phyloP scores from a whole-genome alignment of 139 green algal species.

The Microglena sp. region DNA sequence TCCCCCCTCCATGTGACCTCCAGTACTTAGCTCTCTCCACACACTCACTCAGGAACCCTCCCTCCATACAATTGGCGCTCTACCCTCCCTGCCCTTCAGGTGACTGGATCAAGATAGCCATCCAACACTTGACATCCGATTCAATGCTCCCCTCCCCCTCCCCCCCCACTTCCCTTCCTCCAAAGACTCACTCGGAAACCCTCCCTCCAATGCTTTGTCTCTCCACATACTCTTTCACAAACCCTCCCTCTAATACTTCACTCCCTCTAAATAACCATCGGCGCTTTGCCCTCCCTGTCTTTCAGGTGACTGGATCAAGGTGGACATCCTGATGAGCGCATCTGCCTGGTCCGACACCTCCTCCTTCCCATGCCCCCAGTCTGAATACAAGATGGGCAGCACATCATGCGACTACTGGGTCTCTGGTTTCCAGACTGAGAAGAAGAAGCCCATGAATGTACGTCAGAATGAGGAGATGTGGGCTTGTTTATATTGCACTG shows the following conservation, averaged over 20 bases:
- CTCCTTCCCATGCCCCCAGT: conserved; percentile 21
- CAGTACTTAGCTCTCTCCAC: no score
- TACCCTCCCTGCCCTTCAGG: background rate
- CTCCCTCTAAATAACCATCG: no score
- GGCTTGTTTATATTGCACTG: background rate
- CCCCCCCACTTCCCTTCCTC: no score
- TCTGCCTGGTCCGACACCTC: conserved; percentile 6
- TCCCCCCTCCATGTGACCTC: no score
- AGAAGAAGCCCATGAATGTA: conserved; percentile 1
- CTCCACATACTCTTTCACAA: no score
- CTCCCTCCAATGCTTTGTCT: no score
- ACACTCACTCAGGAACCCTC: conserved; percentile 19
- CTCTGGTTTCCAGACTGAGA: conserved; percentile 17
- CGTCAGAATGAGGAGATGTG: background rate
- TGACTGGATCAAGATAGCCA: background rate
- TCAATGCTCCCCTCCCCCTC: background rate
- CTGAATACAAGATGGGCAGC: conserved; percentile 8
- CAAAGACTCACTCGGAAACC: no score
- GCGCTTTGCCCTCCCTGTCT: no score
- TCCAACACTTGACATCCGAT: background rate
- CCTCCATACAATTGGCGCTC: conserved; percentile 1
- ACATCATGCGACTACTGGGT: conserved; percentile 26
- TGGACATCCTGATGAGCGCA: background rate
- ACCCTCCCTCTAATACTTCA: no score
- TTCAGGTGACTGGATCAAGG: conserved; percentile 6